These are phyloP conservation scores for Hyphopichia buzzinii DNA, from an alignment of 1,139 yeast species.

Conservation along the genomic window DNA sequence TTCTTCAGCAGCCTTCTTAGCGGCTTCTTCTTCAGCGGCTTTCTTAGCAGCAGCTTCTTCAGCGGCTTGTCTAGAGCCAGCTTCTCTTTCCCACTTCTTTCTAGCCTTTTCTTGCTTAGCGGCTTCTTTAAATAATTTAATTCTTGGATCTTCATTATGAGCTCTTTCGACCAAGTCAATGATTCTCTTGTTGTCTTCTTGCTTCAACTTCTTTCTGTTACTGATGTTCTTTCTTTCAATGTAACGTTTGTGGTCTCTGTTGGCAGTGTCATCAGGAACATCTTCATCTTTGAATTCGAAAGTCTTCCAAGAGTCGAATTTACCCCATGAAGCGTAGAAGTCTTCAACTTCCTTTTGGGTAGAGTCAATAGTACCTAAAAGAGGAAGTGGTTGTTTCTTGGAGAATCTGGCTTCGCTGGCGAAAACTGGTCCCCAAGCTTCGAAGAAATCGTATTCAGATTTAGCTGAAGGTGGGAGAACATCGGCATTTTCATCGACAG, in stretches of 20 bases:
- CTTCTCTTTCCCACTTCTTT: slow-evolving; percentile 97
- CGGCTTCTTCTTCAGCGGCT: slow-evolving; percentile 80
- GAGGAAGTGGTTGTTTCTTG: slow-evolving; percentile 84
- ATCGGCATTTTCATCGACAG: slow-evolving; percentile 87
- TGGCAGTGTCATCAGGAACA: slow-evolving; percentile 98
- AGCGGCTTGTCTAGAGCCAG: slow-evolving; percentile 95
- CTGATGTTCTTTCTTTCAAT: slow-evolving; percentile 96
- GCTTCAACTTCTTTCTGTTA: slow-evolving; percentile 95
- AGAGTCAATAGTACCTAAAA: slow-evolving; percentile 66
- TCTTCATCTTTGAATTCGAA: slow-evolving; percentile 98
- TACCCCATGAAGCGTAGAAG: slow-evolving; percentile 90
- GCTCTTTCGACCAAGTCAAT: slow-evolving; percentile 88
- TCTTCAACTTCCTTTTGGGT: slow-evolving; percentile 82
- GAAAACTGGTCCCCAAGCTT: slow-evolving; percentile 91
- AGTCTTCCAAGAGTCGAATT: slow-evolving; percentile 97
- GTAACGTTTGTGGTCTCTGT: slow-evolving; percentile 99
- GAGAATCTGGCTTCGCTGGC: slow-evolving; percentile 91
- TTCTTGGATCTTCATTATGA: slow-evolving; percentile 88
- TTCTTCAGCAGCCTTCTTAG: slow-evolving; percentile 73
- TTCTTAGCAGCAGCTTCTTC: slow-evolving; percentile 78
- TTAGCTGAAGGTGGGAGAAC: slow-evolving; percentile 74
- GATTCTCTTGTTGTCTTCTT: slow-evolving; percentile 92
- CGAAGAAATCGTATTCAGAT: slow-evolving; percentile 72
- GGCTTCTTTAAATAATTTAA: slow-evolving; percentile 85
- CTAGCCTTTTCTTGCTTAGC: slow-evolving; percentile 95